Conservation (phyloP, 805 yeast species). For the Metschnikowia matae region DNA sequence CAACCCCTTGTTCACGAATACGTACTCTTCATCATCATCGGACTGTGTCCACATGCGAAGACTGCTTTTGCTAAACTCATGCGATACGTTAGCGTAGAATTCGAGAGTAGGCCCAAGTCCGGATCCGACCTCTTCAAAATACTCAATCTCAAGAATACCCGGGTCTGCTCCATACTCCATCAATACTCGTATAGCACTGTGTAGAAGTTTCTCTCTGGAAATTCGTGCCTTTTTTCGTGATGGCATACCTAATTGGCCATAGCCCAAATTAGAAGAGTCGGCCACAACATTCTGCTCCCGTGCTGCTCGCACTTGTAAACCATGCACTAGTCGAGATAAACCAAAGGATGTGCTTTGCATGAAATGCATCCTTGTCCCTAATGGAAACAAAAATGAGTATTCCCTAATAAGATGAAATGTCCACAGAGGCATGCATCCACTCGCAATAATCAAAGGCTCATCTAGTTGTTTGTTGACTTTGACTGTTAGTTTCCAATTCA, state of each 20-base stretch:
- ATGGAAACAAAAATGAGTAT: slow-evolving; percentile 79
- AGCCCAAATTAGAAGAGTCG: slow-evolving; percentile 14
- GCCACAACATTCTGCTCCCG: slow-evolving; percentile 13
- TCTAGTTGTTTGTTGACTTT: slow-evolving; percentile 84
- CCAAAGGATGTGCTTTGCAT: slow-evolving; percentile 90
- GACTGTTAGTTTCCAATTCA: slow-evolving; percentile 79
- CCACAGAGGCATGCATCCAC: slow-evolving; percentile 87
- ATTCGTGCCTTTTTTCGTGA: slow-evolving; percentile 77
- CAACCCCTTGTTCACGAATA: slow-evolving; percentile 48
- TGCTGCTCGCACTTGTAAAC: slow-evolving; percentile 52
- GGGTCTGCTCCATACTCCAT: slow-evolving; percentile 75
- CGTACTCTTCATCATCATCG: slow-evolving; percentile 32
- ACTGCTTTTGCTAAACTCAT: slow-evolving; percentile 57
- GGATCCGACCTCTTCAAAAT: slow-evolving; percentile 87
- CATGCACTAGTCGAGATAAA: slow-evolving; percentile 71
- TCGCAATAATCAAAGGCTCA: slow-evolving; percentile 82
- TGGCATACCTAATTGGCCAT: slow-evolving; percentile 61
- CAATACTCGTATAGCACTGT: slow-evolving; percentile 75
- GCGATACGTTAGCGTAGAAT: slow-evolving; percentile 79
- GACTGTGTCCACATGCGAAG: slow-evolving; percentile 65
- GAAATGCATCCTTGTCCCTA: slow-evolving; percentile 73
- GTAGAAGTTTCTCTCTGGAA: slow-evolving; percentile 62
- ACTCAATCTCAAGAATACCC: slow-evolving; percentile 80
- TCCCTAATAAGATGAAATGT: slow-evolving; percentile 64
- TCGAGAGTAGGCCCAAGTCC: slow-evolving; percentile 96